phyloP scores from a whole-genome alignment of 129 eudicot genomes.

The Apium graveolens region DNA sequence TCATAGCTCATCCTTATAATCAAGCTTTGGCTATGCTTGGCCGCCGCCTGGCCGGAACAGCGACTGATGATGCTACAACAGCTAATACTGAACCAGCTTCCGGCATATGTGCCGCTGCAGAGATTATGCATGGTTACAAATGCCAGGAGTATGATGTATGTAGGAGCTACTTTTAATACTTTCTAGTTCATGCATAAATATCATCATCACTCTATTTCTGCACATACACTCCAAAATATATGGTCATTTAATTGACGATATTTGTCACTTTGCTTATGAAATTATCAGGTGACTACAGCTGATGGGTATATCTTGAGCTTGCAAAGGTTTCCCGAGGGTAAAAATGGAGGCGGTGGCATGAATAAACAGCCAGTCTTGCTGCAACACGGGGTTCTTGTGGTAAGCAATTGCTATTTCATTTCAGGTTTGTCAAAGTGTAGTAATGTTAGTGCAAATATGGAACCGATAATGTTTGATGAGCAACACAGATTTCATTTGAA shows the following conservation, averaged over 20 bases:
- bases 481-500: too few relatives aligned
- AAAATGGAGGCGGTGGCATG: constrained; percentile 33
- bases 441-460: too few relatives aligned
- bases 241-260: background rate
- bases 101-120: constrained; percentile 50
- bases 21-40: constrained; percentile 20
- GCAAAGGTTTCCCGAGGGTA: constrained; percentile 61
- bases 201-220: too few relatives aligned
- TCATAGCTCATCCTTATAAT: constrained; percentile 20
- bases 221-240: background rate
- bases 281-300: constrained; percentile 57
- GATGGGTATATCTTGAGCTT: constrained; percentile 81
- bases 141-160: constrained; percentile 53
- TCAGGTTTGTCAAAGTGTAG: too few relatives aligned
- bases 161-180: background rate
- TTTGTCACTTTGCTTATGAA: background rate
- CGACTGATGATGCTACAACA: background rate
- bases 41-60: constrained; percentile 11
- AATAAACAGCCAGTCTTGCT: constrained; percentile 59
- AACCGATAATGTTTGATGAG: too few relatives aligned
- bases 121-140: constrained; percentile 44
- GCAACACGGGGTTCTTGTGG: constrained; percentile 98
- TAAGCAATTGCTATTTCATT: constrained; percentile 4
- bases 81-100: constrained; percentile 25
- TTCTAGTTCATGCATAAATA: background rate